Conservation (phyloP, 2,329 filamentous ascomycete genomes). For the Ceratocystis cacaofunesta region DNA sequence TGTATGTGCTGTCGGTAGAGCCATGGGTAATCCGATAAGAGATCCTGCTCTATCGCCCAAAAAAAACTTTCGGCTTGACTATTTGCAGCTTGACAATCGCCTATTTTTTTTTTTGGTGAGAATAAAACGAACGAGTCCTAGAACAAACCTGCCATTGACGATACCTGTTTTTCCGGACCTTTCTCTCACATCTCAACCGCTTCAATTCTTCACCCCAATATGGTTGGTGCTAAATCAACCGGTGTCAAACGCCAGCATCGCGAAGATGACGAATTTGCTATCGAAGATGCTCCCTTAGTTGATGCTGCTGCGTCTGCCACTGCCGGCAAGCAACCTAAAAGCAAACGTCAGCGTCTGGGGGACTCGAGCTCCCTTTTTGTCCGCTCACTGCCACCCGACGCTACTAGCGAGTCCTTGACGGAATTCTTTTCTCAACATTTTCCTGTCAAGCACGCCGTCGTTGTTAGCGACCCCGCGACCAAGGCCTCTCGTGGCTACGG, state of each 20-base stretch:
- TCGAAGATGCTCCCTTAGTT: slow-evolving; percentile 23
- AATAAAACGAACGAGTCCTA: background rate
- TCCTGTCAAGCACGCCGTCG: slow-evolving; percentile 90
- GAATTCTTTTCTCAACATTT: slow-evolving; percentile 88
- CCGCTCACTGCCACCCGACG: slow-evolving; percentile 62
- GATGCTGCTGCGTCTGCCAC: slow-evolving; percentile 22
- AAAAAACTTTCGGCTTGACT: slow-evolving; percentile 11
- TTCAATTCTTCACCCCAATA: slow-evolving; percentile 17
- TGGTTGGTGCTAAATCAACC: slow-evolving; percentile 22
- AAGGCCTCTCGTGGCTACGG: slow-evolving; percentile 85
- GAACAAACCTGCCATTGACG: background rate
- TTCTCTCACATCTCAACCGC: background rate
- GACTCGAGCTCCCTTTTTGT: slow-evolving; percentile 70
- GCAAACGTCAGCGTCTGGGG: slow-evolving; percentile 45
- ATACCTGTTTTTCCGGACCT: slow-evolving; percentile 10
- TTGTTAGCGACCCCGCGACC: slow-evolving; percentile 71
- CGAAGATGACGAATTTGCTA: slow-evolving; percentile 22
- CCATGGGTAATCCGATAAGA: slow-evolving; percentile 16
- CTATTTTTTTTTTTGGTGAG: background rate
- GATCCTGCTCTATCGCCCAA: slow-evolving; percentile 12
- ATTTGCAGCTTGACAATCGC: background rate
- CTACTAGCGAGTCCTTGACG: slow-evolving; percentile 69
- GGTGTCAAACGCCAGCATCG: slow-evolving; percentile 26
- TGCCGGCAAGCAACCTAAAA: slow-evolving; percentile 20
- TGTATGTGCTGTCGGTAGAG: background rate